Evolutionary conservation across 1,284 basidiomycete species (phyloP).

Genomic region (Mycena sp.): DNA sequence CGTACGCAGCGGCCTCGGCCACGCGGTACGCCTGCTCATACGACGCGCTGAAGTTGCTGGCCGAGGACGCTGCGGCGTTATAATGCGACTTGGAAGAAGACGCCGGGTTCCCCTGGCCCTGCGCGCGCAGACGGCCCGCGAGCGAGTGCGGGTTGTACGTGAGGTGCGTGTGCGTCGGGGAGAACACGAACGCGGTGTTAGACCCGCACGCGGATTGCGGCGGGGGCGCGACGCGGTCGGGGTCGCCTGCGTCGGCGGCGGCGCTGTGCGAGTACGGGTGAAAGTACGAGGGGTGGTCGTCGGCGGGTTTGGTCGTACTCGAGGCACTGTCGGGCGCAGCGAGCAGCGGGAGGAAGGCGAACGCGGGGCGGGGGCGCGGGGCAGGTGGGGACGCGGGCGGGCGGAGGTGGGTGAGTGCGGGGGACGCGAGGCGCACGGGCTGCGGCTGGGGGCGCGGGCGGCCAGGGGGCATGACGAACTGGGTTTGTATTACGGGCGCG

Average conservation of each 20-base stretch:
- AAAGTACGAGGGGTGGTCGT: conserved; percentile 1
- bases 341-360: conserved; percentile 26
- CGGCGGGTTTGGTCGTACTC: not conserved
- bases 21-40: conserved; percentile 26
- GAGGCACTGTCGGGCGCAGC: not conserved
- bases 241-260: conserved; percentile 16
- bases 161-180: too few relatives aligned
- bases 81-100: too few relatives aligned
- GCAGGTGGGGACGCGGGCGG: conserved; percentile 13
- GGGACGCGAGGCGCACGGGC: conserved; percentile 24
- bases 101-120: too few relatives aligned
- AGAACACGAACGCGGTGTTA: too few relatives aligned
- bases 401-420: conserved; percentile 26
- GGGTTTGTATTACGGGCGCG: conserved; percentile 24
- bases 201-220: too few relatives aligned
- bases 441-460: conserved; percentile 6
- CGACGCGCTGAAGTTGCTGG: not conserved
- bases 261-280: conserved; percentile 20
- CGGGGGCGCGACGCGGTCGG: too few relatives aligned
- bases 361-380: conserved; percentile 5
- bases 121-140: too few relatives aligned
- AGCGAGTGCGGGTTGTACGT: too few relatives aligned
- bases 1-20: conserved; percentile 30
- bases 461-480: conserved; percentile 28
- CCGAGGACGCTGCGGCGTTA: too few relatives aligned